Percentiles rank a stretch among this genome's conserved stretches.
Conservation (phyloP, 345 rosid species). For the Lumnitzera racemosa region DNA sequence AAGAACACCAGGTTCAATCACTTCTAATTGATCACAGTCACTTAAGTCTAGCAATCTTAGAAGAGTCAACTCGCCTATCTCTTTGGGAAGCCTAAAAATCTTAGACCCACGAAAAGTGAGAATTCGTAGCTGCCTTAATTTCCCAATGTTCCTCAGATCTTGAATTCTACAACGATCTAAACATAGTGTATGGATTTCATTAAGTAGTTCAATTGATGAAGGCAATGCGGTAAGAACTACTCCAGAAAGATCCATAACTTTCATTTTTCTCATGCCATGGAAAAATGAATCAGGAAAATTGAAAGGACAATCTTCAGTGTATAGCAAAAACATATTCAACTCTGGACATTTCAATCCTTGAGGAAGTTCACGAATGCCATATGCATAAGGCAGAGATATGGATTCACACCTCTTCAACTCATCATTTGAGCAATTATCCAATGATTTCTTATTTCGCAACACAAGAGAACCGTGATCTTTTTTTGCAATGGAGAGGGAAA, state of each 20-base stretch:
- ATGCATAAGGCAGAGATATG: not conserved
- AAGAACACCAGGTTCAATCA: constrained; percentile 14
- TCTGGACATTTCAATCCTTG: constrained; percentile 4
- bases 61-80: no score
- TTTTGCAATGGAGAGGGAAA: constrained; percentile 13
- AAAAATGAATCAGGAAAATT: constrained; percentile 11
- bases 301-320: not conserved
- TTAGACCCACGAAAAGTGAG: constrained; percentile 7
- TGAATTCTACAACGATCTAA: constrained; percentile 3
- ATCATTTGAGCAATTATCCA: not conserved
- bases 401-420: not conserved
- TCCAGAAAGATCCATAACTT: constrained; percentile 8
- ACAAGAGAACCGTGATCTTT: constrained; percentile 1
- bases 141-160: constrained; percentile 6
- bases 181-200: constrained; percentile 9
- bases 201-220: constrained; percentile 1
- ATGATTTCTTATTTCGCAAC: not conserved
- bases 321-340: constrained; percentile 1
- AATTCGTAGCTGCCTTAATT: not conserved
- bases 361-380: constrained; percentile 10
- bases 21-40: constrained; percentile 6
- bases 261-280: constrained; percentile 5
- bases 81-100: no score
- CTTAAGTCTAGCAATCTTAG: constrained; percentile 14
- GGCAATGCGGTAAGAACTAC: not conserved